Percentiles rank a stretch among this genome's conserved stretches.
Evolutionary conservation across 2,329 filamentous ascomycete genomes (phyloP).

Genomic region (Nemania diffusa): DNA sequence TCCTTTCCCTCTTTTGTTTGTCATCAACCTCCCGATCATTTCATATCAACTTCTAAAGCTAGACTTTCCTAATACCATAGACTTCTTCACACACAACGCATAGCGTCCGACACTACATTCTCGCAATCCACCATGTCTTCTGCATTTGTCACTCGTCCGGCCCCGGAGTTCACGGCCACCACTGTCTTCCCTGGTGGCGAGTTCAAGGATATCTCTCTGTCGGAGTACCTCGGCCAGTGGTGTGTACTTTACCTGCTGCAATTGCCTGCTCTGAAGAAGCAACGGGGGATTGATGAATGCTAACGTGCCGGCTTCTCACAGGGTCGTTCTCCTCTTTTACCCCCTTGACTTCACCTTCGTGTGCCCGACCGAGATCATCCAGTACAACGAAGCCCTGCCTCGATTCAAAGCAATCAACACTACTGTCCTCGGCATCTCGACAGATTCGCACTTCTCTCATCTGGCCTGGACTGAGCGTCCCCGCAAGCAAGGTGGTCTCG

Average conservation of each 20-base stretch:
- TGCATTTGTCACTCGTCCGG: constrained; percentile 60
- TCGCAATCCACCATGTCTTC: constrained; percentile 52
- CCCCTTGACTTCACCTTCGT: constrained; percentile 76
- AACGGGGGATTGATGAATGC: neutral
- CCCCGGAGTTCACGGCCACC: constrained; percentile 61
- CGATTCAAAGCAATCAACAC: constrained; percentile 70
- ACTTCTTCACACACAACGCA: neutral
- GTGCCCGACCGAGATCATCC: constrained; percentile 73
- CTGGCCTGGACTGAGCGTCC: constrained; percentile 68
- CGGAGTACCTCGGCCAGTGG: constrained; percentile 61
- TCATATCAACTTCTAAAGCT: neutral
- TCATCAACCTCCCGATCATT: neutral
- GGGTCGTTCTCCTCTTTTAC: constrained; percentile 74
- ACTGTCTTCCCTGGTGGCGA: constrained; percentile 61
- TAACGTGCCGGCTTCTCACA: constrained; percentile 35
- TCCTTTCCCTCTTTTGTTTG: neutral
- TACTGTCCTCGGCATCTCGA: constrained; percentile 68
- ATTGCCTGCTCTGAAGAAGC: neutral
- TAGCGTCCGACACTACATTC: neutral
- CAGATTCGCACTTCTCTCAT: constrained; percentile 68
- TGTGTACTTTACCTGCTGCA: constrained; percentile 42
- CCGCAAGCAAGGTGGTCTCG: constrained; percentile 70
- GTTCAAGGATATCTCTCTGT: constrained; percentile 59
- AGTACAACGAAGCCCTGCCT: constrained; percentile 69
- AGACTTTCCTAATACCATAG: neutral